Percentiles rank a stretch among this genome's conserved stretches.
Evolutionary conservation across 768 basidiomycete genomes (phyloP).

Genomic region (Tulasnella sp.): DNA sequence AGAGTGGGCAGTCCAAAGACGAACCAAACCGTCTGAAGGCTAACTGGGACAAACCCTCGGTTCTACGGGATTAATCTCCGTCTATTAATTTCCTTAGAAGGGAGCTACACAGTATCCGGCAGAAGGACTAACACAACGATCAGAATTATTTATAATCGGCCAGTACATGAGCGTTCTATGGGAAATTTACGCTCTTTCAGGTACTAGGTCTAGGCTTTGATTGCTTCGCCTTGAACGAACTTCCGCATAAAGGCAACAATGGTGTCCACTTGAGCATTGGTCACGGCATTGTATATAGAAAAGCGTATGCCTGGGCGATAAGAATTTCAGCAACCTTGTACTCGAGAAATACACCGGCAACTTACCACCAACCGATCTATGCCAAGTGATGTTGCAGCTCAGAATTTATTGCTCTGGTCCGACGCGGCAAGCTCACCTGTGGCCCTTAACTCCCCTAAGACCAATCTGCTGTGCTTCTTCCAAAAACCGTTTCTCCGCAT

Average conservation of each 20-base stretch:
- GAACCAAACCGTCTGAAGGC: no score
- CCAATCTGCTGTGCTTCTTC: slow-evolving; percentile 65
- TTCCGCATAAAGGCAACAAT: slow-evolving; percentile 31
- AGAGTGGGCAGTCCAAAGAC: no score
- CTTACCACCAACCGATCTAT: slow-evolving; percentile 45
- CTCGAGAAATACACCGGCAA: neutral
- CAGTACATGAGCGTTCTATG: no score
- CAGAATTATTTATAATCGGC: no score
- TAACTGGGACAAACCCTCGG: no score
- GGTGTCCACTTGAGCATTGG: slow-evolving; percentile 53
- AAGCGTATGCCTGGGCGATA: slow-evolving; percentile 49
- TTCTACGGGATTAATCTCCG: no score
- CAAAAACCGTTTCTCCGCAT: slow-evolving; percentile 59
- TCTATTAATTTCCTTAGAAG: no score
- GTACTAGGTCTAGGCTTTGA: no score
- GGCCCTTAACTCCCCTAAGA: slow-evolving; percentile 83
- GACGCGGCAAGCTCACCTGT: slow-evolving; percentile 50
- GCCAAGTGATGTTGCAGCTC: neutral
- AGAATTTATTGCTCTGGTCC: neutral
- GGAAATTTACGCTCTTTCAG: no score
- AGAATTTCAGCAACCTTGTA: neutral
- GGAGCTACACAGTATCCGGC: no score
- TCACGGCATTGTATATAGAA: slow-evolving; percentile 82
- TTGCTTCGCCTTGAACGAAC: slow-evolving; percentile 22
- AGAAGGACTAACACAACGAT: no score